Evolutionary conservation across 2,329 filamentous ascomycete genomes (phyloP).

Genomic region (Colletotrichum ledebouriae): DNA sequence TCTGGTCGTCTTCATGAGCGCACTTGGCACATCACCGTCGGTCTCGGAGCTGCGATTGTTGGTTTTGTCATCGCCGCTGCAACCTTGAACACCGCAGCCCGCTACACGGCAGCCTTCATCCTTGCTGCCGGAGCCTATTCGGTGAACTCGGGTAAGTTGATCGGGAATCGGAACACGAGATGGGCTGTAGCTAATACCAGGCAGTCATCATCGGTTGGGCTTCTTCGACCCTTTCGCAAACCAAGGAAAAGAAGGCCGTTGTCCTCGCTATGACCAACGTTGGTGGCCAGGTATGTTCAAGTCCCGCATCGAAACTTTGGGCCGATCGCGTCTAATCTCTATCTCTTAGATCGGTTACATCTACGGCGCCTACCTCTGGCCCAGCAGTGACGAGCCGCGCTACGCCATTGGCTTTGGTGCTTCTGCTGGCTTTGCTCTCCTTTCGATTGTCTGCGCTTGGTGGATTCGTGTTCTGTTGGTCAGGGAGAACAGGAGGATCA

Average conservation of each 20-base stretch:
- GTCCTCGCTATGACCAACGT: slow-evolving; percentile 64
- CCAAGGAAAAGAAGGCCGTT: slow-evolving; percentile 63
- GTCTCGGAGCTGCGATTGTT: slow-evolving; percentile 56
- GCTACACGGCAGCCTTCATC: slow-evolving; percentile 59
- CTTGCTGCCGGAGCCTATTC: slow-evolving; percentile 58
- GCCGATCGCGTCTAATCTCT: neutral
- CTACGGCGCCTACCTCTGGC: slow-evolving; percentile 66
- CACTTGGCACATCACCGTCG: slow-evolving; percentile 63
- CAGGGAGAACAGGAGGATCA: slow-evolving; percentile 57
- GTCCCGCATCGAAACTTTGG: no score
- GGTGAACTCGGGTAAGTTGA: slow-evolving; percentile 46
- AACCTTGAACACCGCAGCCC: slow-evolving; percentile 54
- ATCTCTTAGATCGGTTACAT: slow-evolving; percentile 57
- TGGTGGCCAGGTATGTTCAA: slow-evolving; percentile 51
- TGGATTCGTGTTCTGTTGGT: slow-evolving; percentile 56
- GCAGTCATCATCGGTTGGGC: slow-evolving; percentile 62
- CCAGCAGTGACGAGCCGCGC: slow-evolving; percentile 57
- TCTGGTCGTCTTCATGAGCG: slow-evolving; percentile 63
- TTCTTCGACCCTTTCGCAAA: slow-evolving; percentile 58
- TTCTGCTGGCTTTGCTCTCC: slow-evolving; percentile 57
- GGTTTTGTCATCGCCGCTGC: slow-evolving; percentile 58
- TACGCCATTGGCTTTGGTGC: slow-evolving; percentile 61
- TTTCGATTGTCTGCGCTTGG: slow-evolving; percentile 57
- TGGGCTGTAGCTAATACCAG: neutral
- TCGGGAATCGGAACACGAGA: accelerated